Evolutionary conservation across 495 filamentous ascomycete species (phyloP), one percentile per base, ranked within the genome.

Genomic region (Delitschia confertaspora): DNA sequence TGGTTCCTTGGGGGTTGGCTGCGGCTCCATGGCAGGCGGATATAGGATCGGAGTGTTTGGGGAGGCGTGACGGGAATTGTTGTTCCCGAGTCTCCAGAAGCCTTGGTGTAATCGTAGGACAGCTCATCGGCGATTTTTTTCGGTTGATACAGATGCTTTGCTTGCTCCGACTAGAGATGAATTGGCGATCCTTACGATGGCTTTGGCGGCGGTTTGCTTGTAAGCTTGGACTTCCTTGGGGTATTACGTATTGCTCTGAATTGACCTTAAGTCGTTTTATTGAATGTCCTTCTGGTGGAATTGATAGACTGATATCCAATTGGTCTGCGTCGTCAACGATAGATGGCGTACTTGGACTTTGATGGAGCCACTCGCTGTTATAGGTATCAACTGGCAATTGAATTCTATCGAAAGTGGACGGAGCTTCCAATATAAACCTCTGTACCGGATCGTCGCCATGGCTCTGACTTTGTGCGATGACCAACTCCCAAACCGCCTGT

Each of bases 341-440:
- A 17, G 22, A 32, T 24, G 22, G 1, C n/a, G 21, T 8, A 14
- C 10, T 9, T 14, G 18, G 19, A 4, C 29, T 21, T 13, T 21
- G 36, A 16, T 14, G 19, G 22, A 21, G 29, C 36, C 36, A 39
- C 29, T 39, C 36, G 13, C 29, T 17, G 13, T 17, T 23, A 14
- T 17, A 24, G 9, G 13, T 14, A 4, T 24, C 22, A 21, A 39
- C 20, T 30, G 35, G 36, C 11, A 24, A 27, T 16, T 46, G 49
- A 18, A 42, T 36, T 5, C 35, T 30, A 38, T 46, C 49, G 37
- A 52, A 47, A 33, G 49, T 52, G 27, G 42, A 47, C 4, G 49
- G 49, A 10, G 34, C 27, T 0, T 36, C 42, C 24, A 38, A n/a
- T 38, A 53, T 46, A 43, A 43, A 53, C 38, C 37, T 40, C 20